Percentiles rank a stretch among this genome's conserved stretches.
Evolutionary conservation across 2,329 filamentous ascomycete species (phyloP).

Genomic region (Anthostomella pinea): DNA sequence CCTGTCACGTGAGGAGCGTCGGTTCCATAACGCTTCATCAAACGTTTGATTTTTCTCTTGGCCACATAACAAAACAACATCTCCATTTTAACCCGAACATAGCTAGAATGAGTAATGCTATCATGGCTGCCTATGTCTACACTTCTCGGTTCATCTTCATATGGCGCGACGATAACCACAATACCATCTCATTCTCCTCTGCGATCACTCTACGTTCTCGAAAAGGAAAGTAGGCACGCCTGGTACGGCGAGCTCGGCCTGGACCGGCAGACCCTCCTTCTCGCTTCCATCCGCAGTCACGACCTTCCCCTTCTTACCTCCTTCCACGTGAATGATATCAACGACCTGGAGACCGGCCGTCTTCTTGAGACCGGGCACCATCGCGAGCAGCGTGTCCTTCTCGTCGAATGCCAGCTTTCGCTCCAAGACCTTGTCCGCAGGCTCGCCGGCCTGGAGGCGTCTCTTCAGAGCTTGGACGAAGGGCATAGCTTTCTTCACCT

Average conservation of each 20-base stretch:
- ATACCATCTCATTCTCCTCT: no score
- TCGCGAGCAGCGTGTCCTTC: slow-evolving; percentile 68
- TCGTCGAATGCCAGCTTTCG: slow-evolving; percentile 88
- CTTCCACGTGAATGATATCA: slow-evolving; percentile 38
- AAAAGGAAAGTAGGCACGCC: slow-evolving; percentile 81
- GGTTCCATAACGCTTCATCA: no score
- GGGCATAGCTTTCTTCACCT: slow-evolving; percentile 98
- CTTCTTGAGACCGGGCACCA: slow-evolving; percentile 76
- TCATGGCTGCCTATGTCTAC: no score
- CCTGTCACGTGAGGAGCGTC: no score
- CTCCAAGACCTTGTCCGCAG: slow-evolving; percentile 68
- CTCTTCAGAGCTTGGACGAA: slow-evolving; percentile 88
- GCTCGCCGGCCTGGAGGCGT: slow-evolving; percentile 70
- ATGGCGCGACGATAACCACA: no score
- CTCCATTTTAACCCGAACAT: no score
- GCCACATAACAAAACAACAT: no score
- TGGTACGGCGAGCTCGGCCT: slow-evolving; percentile 63
- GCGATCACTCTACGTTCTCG: slow-evolving; percentile 66
- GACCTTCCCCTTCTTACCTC: slow-evolving; percentile 56
- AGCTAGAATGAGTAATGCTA: no score
- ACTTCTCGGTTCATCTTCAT: no score
- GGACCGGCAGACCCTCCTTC: slow-evolving; percentile 6
- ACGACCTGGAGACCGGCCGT: slow-evolving; percentile 47
- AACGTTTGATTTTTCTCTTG: no score
- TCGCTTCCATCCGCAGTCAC: slow-evolving; percentile 50